Conservation (phyloP, 352 stramenopile genomes). For the Pythium brassicae region DNA sequence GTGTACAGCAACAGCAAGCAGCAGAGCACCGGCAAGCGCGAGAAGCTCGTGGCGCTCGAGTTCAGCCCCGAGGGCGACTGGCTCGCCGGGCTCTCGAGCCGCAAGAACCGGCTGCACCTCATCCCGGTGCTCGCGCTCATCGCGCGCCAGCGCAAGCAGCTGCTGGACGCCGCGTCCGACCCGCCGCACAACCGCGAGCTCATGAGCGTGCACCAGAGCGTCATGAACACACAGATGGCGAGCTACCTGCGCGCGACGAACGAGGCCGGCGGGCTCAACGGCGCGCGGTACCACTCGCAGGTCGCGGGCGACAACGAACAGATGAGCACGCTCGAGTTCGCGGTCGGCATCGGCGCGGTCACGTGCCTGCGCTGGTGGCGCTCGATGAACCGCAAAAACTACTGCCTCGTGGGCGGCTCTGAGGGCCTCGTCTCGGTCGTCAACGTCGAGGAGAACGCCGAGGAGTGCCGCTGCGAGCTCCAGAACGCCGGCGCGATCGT, state of each 20-base stretch:
- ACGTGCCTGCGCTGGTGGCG: conserved; percentile 79
- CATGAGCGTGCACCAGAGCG: conserved; percentile 62
- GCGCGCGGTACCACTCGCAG: conserved; percentile 75
- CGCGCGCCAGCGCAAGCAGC: conserved; percentile 39
- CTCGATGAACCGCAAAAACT: conserved; percentile 79
- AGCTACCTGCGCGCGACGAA: conserved; percentile 82
- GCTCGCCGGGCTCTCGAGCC: conserved; percentile 66
- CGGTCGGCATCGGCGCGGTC: conserved; percentile 54
- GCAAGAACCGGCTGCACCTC: conserved; percentile 77
- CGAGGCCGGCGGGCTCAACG: conserved; percentile 72
- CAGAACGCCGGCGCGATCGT: conserved; percentile 57
- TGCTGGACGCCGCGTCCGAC: conserved; percentile 53
- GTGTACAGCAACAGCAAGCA: conserved; percentile 66
- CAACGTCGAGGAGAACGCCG: conserved; percentile 80
- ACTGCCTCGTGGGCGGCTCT: conserved; percentile 74
- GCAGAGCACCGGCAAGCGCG: conserved; percentile 33
- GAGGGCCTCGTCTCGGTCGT: conserved; percentile 82
- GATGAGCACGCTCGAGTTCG: conserved; percentile 84
- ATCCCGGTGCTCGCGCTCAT: conserved; percentile 67
- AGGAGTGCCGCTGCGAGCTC: conserved; percentile 81
- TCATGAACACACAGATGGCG: conserved; percentile 80
- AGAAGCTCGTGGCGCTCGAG: conserved; percentile 61
- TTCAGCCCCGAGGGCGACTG: conserved; percentile 86
- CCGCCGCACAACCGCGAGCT: conserved; percentile 59
- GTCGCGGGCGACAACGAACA: conserved; percentile 78